phyloP scores from a whole-genome alignment of 2,329 filamentous ascomycete genomes.

The Gaeumannomyces tritici region DNA sequence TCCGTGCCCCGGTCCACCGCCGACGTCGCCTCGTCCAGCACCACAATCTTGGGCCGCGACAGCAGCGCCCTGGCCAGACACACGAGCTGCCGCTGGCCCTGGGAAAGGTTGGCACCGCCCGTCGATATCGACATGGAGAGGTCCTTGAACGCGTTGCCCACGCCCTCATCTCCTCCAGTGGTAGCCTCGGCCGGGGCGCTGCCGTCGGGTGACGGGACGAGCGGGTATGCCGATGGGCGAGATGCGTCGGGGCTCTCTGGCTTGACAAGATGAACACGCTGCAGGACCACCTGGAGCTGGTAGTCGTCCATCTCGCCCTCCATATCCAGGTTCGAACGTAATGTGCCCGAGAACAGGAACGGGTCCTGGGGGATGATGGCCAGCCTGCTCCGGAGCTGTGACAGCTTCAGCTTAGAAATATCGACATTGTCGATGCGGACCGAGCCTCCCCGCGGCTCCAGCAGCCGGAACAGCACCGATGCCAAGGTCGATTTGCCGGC shows the following conservation, averaged over 20 bases:
- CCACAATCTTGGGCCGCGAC: constrained; percentile 27
- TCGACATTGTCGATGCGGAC: constrained; percentile 37
- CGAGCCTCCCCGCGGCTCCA: constrained; percentile 30
- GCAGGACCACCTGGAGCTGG: constrained; percentile 49
- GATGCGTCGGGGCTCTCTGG: constrained; percentile 28
- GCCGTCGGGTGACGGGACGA: background rate
- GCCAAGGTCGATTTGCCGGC: constrained; percentile 59
- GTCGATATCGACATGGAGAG: constrained; percentile 20
- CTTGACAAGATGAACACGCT: constrained; percentile 49
- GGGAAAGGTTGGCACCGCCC: constrained; percentile 26
- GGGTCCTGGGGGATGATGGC: constrained; percentile 61
- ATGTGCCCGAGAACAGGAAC: constrained; percentile 55
- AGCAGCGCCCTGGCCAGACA: constrained; percentile 36
- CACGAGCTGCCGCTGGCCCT: constrained; percentile 39
- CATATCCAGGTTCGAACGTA: constrained; percentile 54
- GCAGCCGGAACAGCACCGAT: constrained; percentile 52
- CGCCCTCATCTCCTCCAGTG: background rate
- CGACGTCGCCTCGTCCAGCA: constrained; percentile 32
- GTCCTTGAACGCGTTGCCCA: constrained; percentile 20
- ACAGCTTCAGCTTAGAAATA: constrained; percentile 49
- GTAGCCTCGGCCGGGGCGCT: background rate
- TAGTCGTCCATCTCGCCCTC: constrained; percentile 51
- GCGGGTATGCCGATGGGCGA: constrained; percentile 12
- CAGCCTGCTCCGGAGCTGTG: constrained; percentile 49
- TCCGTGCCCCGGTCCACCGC: constrained; percentile 50